Evolutionary conservation across 1,139 yeast species (phyloP), one percentile per base, ranked within the genome.

Genomic region (Saccharomyces hybrid): DNA sequence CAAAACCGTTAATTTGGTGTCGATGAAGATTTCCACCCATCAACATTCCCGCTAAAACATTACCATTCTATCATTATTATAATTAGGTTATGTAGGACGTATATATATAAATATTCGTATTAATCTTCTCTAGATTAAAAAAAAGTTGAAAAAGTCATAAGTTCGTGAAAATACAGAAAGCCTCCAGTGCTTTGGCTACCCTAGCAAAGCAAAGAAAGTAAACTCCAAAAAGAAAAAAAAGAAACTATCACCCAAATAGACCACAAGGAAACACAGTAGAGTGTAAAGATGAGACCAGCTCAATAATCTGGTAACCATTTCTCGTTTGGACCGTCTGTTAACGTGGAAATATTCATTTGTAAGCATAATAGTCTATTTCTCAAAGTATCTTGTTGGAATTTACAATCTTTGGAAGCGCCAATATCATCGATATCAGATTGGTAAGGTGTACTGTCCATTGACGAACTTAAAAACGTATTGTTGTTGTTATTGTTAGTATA

Each of bases 391-490:
- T 31, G 32, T 32, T 20, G 50, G 26, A 48, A 16, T 11, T 38
- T 38, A 16, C 44, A 38, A 9, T 38, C 44, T 16, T 38, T 38
- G 25, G 25, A 38, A 38, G 44, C 44, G 4, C 25, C 25, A 16
- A 38, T 20, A 11, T 48, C 50, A 32, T 48, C 50, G 13, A 29
- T 41, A 16, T 29, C 44, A 2, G 50, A 48, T 26, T 48, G 42
- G 27, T 48, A 48, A 23, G 50, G 50, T 32, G 50, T 48, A 31
- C 28, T 41, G 34, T 48, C 50, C 25, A 29, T 25, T 8, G 50
- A 31, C 26, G 50, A 48, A 26, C 44, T 48, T 23, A 48, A 32
- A 16, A 38, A 38, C 11, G 44, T 29, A 5, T 29, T 28, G 14
- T 38, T 38, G 25, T 38, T 38, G 4, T 46, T 23, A 23, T 48